Percentiles rank a stretch among this genome's conserved stretches.
phyloP scores from a whole-genome alignment of 768 basidiomycete genomes.

The Rubroboletus pulcherrimus region DNA sequence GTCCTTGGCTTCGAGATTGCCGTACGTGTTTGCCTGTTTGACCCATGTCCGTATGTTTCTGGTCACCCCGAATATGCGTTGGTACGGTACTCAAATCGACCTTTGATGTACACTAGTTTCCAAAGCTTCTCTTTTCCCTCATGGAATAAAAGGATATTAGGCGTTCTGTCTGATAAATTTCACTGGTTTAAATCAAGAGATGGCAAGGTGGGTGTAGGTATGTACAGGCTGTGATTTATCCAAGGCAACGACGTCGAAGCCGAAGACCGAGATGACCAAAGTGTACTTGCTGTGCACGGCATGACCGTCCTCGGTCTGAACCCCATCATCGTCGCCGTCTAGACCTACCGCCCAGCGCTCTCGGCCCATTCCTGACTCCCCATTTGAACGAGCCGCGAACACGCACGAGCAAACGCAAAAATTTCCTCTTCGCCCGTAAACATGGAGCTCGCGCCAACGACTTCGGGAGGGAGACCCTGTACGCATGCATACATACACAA shows the following conservation, averaged over 20 bases:
- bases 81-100: constrained; percentile 13
- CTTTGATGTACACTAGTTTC: constrained; percentile 27
- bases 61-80: constrained; percentile 16
- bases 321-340: neutral
- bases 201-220: neutral
- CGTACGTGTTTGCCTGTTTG: neutral
- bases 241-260: neutral
- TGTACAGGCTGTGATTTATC: neutral
- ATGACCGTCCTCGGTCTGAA: neutral
- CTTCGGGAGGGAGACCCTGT: constrained; percentile 74
- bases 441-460: constrained; percentile 81
- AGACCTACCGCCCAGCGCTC: constrained; percentile 30
- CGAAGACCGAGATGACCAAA: neutral
- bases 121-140: neutral
- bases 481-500: neutral
- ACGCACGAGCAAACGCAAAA: constrained; percentile 95
- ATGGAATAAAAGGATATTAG: constrained; percentile 5
- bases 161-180: neutral
- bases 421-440: constrained; percentile 96
- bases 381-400: constrained; percentile 84
- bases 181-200: neutral
- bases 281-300: neutral
- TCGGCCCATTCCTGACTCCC: constrained; percentile 85
- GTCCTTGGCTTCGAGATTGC: constrained; percentile 1
- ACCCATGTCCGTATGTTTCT: constrained; percentile 12